A percentile compares a stretch with the other conserved stretches of the same genome.
Conservation (phyloP, 1,139 yeast genomes). For the Pichia sp. region DNA sequence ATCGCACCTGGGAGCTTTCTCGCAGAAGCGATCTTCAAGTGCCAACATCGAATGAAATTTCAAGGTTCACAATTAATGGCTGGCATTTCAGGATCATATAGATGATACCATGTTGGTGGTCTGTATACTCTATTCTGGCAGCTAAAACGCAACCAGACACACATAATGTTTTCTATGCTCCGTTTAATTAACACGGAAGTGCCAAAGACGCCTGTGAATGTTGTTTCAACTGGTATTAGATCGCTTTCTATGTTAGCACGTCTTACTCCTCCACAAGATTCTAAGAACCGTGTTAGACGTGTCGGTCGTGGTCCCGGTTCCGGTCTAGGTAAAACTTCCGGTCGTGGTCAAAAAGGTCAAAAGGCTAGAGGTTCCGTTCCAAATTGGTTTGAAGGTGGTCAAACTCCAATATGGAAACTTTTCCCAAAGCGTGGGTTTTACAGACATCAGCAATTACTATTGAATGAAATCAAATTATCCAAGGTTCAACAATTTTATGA, state of each 20-base stretch:
- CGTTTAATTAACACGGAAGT: background rate
- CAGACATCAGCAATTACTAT: slow-evolving; percentile 36
- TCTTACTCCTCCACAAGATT: slow-evolving; percentile 26
- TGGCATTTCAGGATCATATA: too few species aligned
- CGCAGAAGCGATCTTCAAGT: too few species aligned
- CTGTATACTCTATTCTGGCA: too few species aligned
- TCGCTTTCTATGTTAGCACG: slow-evolving; percentile 21
- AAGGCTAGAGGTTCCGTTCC: slow-evolving; percentile 91
- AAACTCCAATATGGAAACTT: slow-evolving; percentile 83
- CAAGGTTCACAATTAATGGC: too few species aligned
- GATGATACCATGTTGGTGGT: too few species aligned
- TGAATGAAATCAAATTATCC: slow-evolving; percentile 48
- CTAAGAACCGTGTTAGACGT: slow-evolving; percentile 47
- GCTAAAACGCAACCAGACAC: too few species aligned
- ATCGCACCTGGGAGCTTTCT: too few species aligned
- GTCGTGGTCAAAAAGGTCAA: slow-evolving; percentile 99
- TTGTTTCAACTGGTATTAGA: too few species aligned
- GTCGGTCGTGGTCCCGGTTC: slow-evolving; percentile 97
- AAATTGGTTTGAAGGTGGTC: slow-evolving; percentile 98
- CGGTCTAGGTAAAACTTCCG: slow-evolving; percentile 88
- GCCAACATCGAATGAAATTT: too few species aligned
- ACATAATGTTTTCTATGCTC: background rate
- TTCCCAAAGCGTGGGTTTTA: slow-evolving; percentile 87
- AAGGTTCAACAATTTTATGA: slow-evolving; percentile 58
- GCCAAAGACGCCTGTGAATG: background rate